Evolutionary conservation across 805 yeast species (phyloP).

Genomic region (Metschnikowia gelsemii): DNA sequence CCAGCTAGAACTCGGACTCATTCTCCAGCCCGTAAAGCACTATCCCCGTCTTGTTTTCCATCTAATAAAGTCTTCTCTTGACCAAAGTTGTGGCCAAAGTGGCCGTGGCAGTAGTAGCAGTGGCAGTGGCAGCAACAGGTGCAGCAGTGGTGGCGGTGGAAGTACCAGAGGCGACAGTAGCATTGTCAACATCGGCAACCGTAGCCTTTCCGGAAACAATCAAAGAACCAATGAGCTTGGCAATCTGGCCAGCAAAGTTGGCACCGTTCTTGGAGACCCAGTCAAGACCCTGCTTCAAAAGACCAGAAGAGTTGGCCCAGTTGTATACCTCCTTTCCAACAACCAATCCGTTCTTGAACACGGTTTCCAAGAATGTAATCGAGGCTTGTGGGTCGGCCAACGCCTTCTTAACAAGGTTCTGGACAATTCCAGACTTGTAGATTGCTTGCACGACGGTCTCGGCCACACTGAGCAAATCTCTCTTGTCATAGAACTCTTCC

Average conservation of each 20-base stretch:
- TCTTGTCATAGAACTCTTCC: conserved; percentile 35
- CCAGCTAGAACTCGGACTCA: background rate
- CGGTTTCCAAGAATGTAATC: conserved; percentile 33
- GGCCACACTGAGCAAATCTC: conserved; percentile 34
- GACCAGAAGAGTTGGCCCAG: conserved; percentile 40
- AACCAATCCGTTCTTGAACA: conserved; percentile 34
- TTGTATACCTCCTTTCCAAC: conserved; percentile 33
- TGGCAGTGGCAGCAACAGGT: conserved; percentile 22
- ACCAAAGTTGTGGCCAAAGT: conserved; percentile 26
- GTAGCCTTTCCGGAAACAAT: conserved; percentile 29
- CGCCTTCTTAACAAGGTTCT: conserved; percentile 32
- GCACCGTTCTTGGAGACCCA: conserved; percentile 30
- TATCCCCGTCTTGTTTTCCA: background rate
- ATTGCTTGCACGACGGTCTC: conserved; percentile 29
- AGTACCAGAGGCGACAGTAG: conserved; percentile 16
- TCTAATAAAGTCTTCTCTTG: conserved; percentile 25
- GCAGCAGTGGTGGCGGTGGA: conserved; percentile 24
- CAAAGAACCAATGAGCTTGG: conserved; percentile 28
- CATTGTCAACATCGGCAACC: conserved; percentile 27
- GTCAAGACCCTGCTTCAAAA: conserved; percentile 28
- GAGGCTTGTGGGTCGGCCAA: conserved; percentile 38
- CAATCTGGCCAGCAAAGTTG: conserved; percentile 25
- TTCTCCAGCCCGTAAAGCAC: background rate
- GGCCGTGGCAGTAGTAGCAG: conserved; percentile 24
- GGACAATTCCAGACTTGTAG: conserved; percentile 36